Evolutionary conservation across 257 asterid genomes (phyloP), one percentile per base, ranked within the genome.

Genomic region (Solanum piurae): DNA sequence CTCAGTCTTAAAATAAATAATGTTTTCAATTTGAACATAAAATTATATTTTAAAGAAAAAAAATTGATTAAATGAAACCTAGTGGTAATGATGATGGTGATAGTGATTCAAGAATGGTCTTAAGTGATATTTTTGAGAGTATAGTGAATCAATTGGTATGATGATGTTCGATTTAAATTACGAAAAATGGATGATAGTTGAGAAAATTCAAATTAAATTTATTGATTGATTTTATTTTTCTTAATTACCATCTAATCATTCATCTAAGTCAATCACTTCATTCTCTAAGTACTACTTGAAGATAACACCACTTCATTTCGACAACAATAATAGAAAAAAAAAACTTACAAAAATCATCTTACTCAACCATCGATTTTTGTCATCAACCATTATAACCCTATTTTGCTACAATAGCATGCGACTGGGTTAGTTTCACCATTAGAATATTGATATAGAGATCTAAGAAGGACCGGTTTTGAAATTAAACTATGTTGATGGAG

Each of bases 21-120:
- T n/a, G n/a, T 10, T 62, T 62, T 64, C 3, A 62, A 0, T 10
- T 23, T 9, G 14, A 62, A 62, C 1, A 11, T 62, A 9, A 1
- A 11, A n/a, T 64, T 64, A n/a, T 10, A 9, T 62, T 10, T n/a
- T n/a, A 10, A 64, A 64, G 9, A 52, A 6, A 52, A 7, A 55
- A 55, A n/a, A 18, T 18, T 0, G 4, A 7, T 55, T 55, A 55
- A 55, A 55, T 55, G n/a, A 52, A 0, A 16, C 6, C 18, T 1
- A 6, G 0, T 44, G 5, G 0, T 44, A 4, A 44, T 0, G 1
- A 4, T 12, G 52, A 46, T 46, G 52, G 52, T 12, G 16, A 44
- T 42, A 14, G 52, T 44, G 6, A 44, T 44, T 46, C 18, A 2
- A 46, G 55, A 46, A 46, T 12, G 1, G 18, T 46, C 55, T 0